phyloP scores from a whole-genome alignment of 2,329 filamentous ascomycete genomes.

The Colletotrichum somersetense region DNA sequence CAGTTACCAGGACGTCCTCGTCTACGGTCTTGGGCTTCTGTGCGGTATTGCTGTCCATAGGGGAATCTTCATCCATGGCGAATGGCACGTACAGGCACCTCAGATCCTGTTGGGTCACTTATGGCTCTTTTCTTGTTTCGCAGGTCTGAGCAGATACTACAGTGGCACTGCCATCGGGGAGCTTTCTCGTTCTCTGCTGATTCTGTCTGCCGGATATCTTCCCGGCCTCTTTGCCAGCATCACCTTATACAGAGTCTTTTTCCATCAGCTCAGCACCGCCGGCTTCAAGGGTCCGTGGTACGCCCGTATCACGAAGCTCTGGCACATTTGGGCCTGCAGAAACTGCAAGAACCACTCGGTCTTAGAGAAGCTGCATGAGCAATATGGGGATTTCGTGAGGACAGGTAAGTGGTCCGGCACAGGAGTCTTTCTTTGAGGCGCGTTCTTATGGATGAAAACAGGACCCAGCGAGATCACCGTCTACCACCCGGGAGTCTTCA shows the following conservation, averaged over 20 bases:
- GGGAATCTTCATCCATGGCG: conserved; percentile 45
- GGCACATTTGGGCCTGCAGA: conserved; percentile 48
- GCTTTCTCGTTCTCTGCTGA: conserved; percentile 15
- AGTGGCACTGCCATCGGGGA: conserved; percentile 17
- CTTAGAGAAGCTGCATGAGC: conserved; percentile 42
- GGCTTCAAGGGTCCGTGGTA: conserved; percentile 54
- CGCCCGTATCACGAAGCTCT: conserved; percentile 53
- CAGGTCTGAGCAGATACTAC: conserved; percentile 30
- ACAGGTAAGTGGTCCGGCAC: conserved; percentile 40
- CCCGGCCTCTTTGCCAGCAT: conserved; percentile 48
- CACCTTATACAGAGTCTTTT: conserved; percentile 53
- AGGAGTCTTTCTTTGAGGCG: neutral
- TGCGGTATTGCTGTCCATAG: conserved; percentile 40
- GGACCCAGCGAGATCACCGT: conserved; percentile 46
- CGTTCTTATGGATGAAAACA: neutral
- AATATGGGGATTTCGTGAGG: conserved; percentile 47
- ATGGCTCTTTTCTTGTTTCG: conserved; percentile 30
- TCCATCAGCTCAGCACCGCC: conserved; percentile 52
- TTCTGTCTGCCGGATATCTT: conserved; percentile 39
- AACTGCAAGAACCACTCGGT: conserved; percentile 45
- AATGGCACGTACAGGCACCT: conserved; percentile 47
- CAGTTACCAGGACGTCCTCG: conserved; percentile 4
- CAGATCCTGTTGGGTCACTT: conserved; percentile 41
- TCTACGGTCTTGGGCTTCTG: conserved; percentile 24
- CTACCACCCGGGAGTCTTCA: conserved; percentile 46